Conservation (phyloP, 768 basidiomycete genomes). For the Dioszegia hungarica region DNA sequence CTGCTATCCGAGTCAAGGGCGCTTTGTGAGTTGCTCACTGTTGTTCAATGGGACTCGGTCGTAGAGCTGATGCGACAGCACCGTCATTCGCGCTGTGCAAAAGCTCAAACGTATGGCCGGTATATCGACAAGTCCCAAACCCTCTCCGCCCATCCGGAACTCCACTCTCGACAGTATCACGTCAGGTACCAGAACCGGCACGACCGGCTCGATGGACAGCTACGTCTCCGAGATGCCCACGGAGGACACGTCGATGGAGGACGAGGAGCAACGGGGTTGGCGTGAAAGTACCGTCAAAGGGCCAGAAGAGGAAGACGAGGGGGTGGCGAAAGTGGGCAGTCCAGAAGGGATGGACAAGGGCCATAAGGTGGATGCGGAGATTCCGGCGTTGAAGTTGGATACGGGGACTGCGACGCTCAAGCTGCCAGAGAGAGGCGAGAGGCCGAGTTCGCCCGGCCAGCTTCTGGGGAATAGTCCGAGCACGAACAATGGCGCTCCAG, state of each 20-base stretch:
- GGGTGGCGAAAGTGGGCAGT: background rate
- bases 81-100: constrained; percentile 47
- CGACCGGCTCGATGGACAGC: constrained; percentile 38
- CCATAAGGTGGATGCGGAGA: constrained; percentile 12
- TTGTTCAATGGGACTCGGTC: no score
- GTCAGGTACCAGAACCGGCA: background rate
- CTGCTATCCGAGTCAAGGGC: constrained; percentile 38
- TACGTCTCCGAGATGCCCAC: constrained; percentile 22
- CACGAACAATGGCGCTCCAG: no score
- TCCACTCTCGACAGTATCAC: background rate
- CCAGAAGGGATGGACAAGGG: background rate
- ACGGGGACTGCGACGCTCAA: background rate
- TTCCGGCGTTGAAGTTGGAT: background rate
- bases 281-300: background rate
- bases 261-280: background rate
- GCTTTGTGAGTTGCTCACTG: constrained; percentile 50
- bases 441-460: background rate
- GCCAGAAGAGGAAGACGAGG: background rate
- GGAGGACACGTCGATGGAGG: constrained; percentile 3
- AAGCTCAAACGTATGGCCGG: constrained; percentile 34
- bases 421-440: background rate
- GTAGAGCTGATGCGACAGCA: constrained; percentile 16
- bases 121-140: constrained; percentile 11
- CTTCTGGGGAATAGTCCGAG: no score
- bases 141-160: constrained; percentile 4